Conservation (phyloP, 108 stramenopile genomes). For the Thalassiosira profunda region DNA sequence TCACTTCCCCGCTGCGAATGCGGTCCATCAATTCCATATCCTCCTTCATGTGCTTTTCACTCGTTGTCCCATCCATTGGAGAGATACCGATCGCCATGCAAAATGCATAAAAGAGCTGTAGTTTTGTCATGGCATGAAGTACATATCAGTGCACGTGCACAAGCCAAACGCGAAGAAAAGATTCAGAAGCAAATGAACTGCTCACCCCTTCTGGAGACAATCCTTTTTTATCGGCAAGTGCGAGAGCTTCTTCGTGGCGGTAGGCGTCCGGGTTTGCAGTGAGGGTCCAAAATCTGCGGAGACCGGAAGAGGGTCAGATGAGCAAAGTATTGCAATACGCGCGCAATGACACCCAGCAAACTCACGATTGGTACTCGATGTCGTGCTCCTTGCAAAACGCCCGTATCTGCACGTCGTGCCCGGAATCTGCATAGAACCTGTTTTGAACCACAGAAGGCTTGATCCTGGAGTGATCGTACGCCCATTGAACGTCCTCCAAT, state of each 20-base stretch:
- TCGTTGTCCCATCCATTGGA: slow-evolving; percentile 45
- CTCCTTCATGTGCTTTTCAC: slow-evolving; percentile 43
- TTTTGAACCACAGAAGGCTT: slow-evolving; percentile 66
- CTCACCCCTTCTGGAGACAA: slow-evolving; percentile 48
- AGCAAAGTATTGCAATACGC: background rate
- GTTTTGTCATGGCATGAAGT: background rate
- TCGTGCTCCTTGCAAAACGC: slow-evolving; percentile 71
- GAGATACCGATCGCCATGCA: slow-evolving; percentile 53
- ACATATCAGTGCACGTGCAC: background rate
- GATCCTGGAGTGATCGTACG: slow-evolving; percentile 52
- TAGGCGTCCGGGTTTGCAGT: slow-evolving; percentile 53
- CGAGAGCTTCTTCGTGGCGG: slow-evolving; percentile 27
- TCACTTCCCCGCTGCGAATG: slow-evolving; percentile 33
- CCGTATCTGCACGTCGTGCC: slow-evolving; percentile 58
- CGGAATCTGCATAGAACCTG: slow-evolving; percentile 60
- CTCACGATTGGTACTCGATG: slow-evolving; percentile 85
- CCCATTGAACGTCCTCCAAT: slow-evolving; percentile 43
- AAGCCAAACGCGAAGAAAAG: background rate
- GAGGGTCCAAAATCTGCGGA: slow-evolving; percentile 67
- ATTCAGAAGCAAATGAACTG: background rate
- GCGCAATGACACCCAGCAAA: background rate
- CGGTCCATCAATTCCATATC: slow-evolving; percentile 41
- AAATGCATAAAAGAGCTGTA: slow-evolving; percentile 51
- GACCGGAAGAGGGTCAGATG: background rate
- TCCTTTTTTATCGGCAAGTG: slow-evolving; percentile 30